These are phyloP conservation scores for Ciborinia camelliae DNA, from an alignment of 2,329 filamentous ascomycete genomes.

Conservation along the genomic window DNA sequence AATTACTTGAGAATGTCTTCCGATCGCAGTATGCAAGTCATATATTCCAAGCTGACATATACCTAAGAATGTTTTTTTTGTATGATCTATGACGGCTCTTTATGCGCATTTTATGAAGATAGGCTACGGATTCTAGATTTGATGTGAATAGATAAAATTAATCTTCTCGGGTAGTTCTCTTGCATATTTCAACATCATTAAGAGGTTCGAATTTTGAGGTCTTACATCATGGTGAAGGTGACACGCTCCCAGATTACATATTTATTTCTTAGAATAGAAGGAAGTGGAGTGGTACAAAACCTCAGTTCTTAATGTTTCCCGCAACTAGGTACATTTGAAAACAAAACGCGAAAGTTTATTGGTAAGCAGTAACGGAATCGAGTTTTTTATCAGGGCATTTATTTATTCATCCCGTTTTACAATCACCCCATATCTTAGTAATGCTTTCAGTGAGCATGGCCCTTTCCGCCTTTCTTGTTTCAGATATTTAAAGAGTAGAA, in stretches of 20 bases:
- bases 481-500: not conserved
- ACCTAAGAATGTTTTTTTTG: not conserved
- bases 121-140: not conserved
- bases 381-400: not conserved
- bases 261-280: not conserved
- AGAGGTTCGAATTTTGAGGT: not conserved
- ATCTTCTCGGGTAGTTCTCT: too few species aligned
- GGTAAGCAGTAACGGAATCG: not conserved
- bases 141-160: not conserved
- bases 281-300: not conserved
- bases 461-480: not conserved
- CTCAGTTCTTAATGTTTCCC: not conserved
- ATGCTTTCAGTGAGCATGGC: not conserved
- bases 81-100: not conserved
- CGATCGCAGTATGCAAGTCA: not conserved
- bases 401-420: not conserved
- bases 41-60: not conserved
- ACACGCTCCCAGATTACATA: not conserved
- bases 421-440: not conserved
- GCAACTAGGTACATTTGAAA: not conserved
- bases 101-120: not conserved
- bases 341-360: not conserved
- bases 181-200: not conserved
- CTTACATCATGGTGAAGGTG: not conserved
- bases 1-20: not conserved